phyloP scores from a whole-genome alignment of 176 grass and related monocot genomes.

The Cocos nucifera region DNA sequence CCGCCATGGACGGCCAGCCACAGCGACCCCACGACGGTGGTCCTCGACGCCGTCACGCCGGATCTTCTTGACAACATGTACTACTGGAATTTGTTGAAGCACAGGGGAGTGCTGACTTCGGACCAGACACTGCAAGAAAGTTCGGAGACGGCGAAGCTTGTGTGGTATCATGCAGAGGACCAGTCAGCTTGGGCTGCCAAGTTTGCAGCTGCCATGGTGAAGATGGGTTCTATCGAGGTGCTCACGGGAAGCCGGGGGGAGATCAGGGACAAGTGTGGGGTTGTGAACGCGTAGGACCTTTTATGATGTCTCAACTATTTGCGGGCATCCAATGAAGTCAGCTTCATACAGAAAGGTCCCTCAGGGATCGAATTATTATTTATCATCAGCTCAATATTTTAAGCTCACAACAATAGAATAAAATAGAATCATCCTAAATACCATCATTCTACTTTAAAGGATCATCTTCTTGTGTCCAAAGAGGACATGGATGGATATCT shows the following conservation, averaged over 20 bases:
- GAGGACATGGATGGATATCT: no score
- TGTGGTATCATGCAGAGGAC: conserved; percentile 29
- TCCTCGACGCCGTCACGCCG: conserved; percentile 24
- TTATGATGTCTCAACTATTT: no score
- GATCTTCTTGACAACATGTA: conserved; percentile 41
- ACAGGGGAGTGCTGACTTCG: conserved; percentile 33
- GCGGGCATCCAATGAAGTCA: no score
- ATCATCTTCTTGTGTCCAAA: no score
- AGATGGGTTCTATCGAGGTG: conserved; percentile 56
- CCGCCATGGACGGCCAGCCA: conserved; percentile 14
- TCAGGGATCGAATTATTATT: no score
- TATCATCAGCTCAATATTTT: no score
- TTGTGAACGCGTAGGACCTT: conserved; percentile 20
- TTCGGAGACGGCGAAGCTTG: conserved; percentile 36
- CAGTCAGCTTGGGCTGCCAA: conserved; percentile 14
- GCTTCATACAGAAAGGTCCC: no score
- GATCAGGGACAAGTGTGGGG: conserved; percentile 41
- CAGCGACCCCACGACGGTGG: conserved; percentile 17
- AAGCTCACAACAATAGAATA: no score
- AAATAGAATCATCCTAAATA: no score
- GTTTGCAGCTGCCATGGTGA: conserved; percentile 55
- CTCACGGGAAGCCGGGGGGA: conserved; percentile 39
- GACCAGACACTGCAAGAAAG: conserved; percentile 32
- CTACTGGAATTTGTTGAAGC: conserved; percentile 34
- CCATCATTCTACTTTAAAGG: no score